Base-by-base conservation (phyloP, 116 monocot genomes). In the Zostera marina region DNA sequence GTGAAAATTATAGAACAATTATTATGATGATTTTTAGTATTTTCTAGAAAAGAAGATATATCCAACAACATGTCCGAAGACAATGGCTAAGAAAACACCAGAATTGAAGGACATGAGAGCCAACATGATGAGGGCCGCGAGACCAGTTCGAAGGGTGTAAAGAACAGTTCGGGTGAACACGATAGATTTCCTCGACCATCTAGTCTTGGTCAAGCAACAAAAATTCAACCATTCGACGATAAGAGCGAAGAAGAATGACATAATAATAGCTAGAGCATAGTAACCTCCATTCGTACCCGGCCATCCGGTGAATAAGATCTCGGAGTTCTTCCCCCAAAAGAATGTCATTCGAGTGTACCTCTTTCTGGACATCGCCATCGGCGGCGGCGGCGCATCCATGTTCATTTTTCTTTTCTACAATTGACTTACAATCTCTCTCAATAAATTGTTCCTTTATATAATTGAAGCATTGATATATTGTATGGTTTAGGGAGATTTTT, bases 51-150 rank as follows among this genome's bases (percentile, higher is more conserved):
- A 69, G 19, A 78, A 9, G 19, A 71, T 41, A 60, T 73, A 83
- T 0, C 83, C 83, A 7, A 68, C 44, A 8, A 47, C 63, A 38
- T 79, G 79, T 1, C 83, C 83, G 11, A 43, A 47, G 11, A 83
- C 39, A 13, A 61, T 59, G 11, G 41, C 72, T 8, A 76, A 23
- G 32, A 83, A 55, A 4, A 79, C 66, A 3, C 78, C 79, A 1
- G 52, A 75, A 54, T 83, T 83, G 61, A 79, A 83, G 22, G 83
- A 83, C 83, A 83, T 83, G 62, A 77, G 73, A 25, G 83, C 79
- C 21, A 83, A 63, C 83, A 83, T 83, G 8, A 76, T 61, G 9
- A 74, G 6, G 60, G 71, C 68, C 9, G 66, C 67, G 19, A 81
- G 47, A 2, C 58, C 81, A 14, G 77, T 59, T 22, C 77, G 63